A percentile compares a stretch with the other conserved stretches of the same genome.
phyloP scores from a whole-genome alignment of 1,284 basidiomycete genomes.

The Anthracocystis panici-leucophaei region DNA sequence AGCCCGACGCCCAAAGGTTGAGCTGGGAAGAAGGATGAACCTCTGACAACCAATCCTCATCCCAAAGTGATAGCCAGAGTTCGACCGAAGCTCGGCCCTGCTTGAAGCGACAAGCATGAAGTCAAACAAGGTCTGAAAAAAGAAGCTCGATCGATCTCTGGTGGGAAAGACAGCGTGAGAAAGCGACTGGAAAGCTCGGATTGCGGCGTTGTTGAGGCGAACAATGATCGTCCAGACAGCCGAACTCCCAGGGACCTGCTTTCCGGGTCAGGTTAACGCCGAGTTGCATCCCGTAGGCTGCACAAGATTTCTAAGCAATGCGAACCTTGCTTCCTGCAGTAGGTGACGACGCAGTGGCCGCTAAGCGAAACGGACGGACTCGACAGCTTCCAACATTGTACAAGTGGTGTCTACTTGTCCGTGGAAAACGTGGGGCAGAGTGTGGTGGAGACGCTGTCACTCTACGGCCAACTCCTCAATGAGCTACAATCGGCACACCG shows the following conservation, averaged over 20 bases:
- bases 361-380: slow-evolving; percentile 3
- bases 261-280: neutral
- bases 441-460: no score
- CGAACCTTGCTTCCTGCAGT: neutral
- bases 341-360: no score
- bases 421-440: no score
- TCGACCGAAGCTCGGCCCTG: neutral
- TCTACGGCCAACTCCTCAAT: no score
- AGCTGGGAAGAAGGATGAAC: neutral
- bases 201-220: neutral
- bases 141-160: no score
- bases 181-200: no score
- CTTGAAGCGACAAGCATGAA: no score
- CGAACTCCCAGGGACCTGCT: neutral
- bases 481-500: no score
- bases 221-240: neutral
- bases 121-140: no score
- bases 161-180: neutral
- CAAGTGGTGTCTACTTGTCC: no score
- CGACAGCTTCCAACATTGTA: neutral
- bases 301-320: no score
- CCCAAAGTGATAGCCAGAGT: neutral
- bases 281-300: neutral
- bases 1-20: neutral
- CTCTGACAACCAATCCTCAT: neutral